A percentile compares a stretch with the other conserved stretches of the same genome.
Conservation (phyloP, 2,329 filamentous ascomycete genomes). For the Zymoseptoria brevis region DNA sequence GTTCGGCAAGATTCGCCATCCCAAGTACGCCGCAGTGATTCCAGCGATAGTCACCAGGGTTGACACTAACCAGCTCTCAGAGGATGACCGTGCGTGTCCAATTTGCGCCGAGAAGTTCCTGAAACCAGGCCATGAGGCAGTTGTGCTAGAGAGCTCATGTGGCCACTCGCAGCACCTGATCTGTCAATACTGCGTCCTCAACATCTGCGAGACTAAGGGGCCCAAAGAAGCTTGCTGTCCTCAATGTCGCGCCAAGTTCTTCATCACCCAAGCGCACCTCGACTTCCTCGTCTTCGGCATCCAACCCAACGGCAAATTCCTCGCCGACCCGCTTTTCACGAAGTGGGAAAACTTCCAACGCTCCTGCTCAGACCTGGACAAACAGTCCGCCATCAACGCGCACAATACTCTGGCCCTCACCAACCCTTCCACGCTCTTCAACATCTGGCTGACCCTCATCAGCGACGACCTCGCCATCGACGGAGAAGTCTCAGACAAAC, state of each 20-base stretch:
- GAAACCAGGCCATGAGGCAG: too few species aligned
- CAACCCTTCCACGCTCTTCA: neutral
- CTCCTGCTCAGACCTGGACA: neutral
- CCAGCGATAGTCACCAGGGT: neutral
- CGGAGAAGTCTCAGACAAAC: too few species aligned
- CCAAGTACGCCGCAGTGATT: neutral
- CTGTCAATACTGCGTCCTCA: neutral
- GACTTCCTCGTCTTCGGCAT: neutral
- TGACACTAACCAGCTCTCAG: neutral
- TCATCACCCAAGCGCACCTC: neutral
- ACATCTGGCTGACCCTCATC: neutral
- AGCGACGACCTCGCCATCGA: neutral
- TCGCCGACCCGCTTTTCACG: neutral
- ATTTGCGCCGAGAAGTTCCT: neutral
- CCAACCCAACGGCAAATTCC: neutral
- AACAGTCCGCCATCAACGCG: neutral
- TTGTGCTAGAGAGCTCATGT: neutral
- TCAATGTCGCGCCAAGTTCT: neutral
- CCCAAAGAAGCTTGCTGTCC: neutral
- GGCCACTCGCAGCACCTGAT: neutral
- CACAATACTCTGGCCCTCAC: neutral
- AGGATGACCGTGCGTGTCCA: neutral
- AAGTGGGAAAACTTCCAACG: neutral
- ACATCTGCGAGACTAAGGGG: neutral
- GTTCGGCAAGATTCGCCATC: neutral